Percentiles rank a stretch among this genome's conserved stretches.
phyloP scores from a whole-genome alignment of 768 basidiomycete species.

The Podaxis sp. region DNA sequence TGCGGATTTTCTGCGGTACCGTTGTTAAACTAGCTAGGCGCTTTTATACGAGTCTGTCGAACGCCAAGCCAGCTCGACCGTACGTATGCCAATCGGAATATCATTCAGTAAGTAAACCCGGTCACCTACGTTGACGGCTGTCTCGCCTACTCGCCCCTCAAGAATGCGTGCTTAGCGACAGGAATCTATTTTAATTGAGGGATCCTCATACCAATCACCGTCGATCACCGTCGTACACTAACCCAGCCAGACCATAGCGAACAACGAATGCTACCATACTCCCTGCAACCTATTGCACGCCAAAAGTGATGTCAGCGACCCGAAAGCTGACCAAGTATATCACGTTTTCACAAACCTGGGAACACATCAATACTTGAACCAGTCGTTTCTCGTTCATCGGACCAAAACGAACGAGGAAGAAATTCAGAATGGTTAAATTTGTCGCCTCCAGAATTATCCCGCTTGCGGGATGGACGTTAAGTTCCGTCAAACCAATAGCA shows the following conservation, averaged over 20 bases:
- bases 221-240: constrained; percentile 92
- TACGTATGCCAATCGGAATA: background rate
- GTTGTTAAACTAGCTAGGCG: background rate
- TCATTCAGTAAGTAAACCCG: background rate
- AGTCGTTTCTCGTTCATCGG: constrained; percentile 84
- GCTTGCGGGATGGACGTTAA: constrained; percentile 53
- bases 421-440: constrained; percentile 91
- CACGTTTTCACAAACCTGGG: constrained; percentile 53
- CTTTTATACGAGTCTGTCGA: background rate
- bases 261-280: constrained; percentile 82
- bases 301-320: constrained; percentile 13
- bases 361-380: constrained; percentile 65
- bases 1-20: constrained; percentile 26
- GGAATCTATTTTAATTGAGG: background rate
- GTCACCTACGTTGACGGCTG: background rate
- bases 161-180: background rate
- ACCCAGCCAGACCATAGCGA: constrained; percentile 84
- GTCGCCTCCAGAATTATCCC: constrained; percentile 68
- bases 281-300: constrained; percentile 55
- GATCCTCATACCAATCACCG: constrained; percentile 40
- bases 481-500: constrained; percentile 60
- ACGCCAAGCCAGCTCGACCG: background rate
- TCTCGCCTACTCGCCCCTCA: background rate
- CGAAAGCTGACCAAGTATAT: background rate
- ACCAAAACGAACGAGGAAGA: constrained; percentile 75